A percentile compares a stretch with the other conserved stretches of the same genome.
These are phyloP conservation scores for Beauveria varroae DNA, from an alignment of 2,329 filamentous ascomycete genomes.

Conservation along the genomic window DNA sequence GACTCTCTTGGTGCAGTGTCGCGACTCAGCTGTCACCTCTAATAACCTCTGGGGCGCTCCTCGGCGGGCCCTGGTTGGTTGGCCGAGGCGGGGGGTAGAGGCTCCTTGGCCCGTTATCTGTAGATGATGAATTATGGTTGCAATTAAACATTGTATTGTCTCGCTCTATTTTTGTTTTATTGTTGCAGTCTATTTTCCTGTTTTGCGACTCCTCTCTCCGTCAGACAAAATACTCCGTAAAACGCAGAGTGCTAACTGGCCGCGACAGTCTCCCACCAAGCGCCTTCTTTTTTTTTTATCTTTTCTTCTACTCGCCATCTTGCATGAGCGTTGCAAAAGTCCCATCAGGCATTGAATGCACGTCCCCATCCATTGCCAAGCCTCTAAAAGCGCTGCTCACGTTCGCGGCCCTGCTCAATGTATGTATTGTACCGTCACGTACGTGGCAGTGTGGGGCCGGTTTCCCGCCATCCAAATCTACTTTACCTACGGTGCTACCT, in stretches of 20 bases:
- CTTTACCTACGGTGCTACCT: not conserved
- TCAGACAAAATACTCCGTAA: too few species aligned
- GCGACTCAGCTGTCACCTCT: not conserved
- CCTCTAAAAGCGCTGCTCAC: not conserved
- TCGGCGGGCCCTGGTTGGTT: not conserved
- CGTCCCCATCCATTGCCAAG: not conserved
- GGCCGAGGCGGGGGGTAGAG: not conserved
- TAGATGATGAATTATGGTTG: not conserved
- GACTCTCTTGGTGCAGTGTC: not conserved
- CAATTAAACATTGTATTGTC: not conserved
- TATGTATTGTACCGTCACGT: not conserved
- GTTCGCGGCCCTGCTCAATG: not conserved
- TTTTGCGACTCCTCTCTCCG: not conserved
- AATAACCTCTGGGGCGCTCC: not conserved
- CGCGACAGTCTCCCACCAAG: too few species aligned
- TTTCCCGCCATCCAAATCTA: not conserved
- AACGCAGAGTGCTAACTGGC: too few species aligned
- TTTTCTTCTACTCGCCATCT: not conserved
- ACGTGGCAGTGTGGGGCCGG: conserved; percentile 2
- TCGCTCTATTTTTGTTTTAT: not conserved
- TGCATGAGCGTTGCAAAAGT: not conserved
- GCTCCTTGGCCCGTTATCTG: not conserved
- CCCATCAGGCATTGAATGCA: not conserved
- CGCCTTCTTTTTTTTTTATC: too few species aligned
- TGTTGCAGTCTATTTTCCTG: not conserved